Conservation (phyloP, 2,329 filamentous ascomycete genomes). For the Diplocarpon rosae region DNA sequence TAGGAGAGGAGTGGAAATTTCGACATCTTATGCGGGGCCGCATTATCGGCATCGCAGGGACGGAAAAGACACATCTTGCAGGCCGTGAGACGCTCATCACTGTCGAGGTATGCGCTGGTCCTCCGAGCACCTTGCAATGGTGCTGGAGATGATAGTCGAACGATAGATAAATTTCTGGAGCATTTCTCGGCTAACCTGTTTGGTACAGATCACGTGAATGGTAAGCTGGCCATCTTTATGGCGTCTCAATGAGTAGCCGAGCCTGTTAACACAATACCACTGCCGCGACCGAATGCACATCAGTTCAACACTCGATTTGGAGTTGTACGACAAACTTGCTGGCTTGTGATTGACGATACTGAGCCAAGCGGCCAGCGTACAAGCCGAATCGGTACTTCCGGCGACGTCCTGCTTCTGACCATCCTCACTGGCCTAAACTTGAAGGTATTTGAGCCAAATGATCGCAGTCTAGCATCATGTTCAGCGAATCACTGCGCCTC, state of each 20-base stretch:
- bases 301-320: no score
- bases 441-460: background rate
- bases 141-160: slow-evolving; percentile 12
- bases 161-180: slow-evolving; percentile 10
- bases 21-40: slow-evolving; percentile 34
- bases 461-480: no score
- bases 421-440: background rate
- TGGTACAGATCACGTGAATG: background rate
- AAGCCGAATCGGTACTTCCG: no score
- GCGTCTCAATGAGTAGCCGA: no score
- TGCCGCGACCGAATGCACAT: no score
- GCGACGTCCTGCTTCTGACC: no score
- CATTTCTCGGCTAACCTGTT: slow-evolving; percentile 1
- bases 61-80: slow-evolving; percentile 39
- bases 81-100: slow-evolving; percentile 38
- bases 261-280: no score
- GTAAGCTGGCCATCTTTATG: background rate
- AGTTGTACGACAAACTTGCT: no score
- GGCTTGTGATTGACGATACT: no score
- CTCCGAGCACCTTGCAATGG: slow-evolving; percentile 17
- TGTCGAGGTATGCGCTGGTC: slow-evolving; percentile 12
- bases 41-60: slow-evolving; percentile 32
- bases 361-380: no score
- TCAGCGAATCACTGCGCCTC: background rate
- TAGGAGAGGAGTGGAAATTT: slow-evolving; percentile 36